Conservation (phyloP, 2,329 filamentous ascomycete species). For the Cladorrhinum sp. region DNA sequence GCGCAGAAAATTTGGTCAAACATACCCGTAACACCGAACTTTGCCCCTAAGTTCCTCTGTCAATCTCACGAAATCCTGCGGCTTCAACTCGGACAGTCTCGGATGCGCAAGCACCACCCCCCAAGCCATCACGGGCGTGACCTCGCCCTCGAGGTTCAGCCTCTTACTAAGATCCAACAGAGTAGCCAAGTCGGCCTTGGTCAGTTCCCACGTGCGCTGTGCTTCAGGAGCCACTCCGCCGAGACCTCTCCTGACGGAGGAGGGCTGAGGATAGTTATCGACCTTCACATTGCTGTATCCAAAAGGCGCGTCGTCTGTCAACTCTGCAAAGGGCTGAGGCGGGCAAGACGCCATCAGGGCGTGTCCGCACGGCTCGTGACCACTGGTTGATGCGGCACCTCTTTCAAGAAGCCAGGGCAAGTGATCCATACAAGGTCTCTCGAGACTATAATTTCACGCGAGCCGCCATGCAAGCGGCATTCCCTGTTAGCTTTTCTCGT, state of each 20-base stretch:
- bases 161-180: constrained; percentile 80
- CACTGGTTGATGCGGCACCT: constrained; percentile 55
- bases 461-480: background rate
- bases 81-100: constrained; percentile 61
- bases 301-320: constrained; percentile 52
- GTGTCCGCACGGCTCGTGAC: constrained; percentile 72
- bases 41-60: constrained; percentile 73
- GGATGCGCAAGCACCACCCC: constrained; percentile 74
- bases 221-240: constrained; percentile 41
- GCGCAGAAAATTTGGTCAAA: constrained; percentile 28
- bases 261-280: constrained; percentile 36
- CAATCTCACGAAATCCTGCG: constrained; percentile 67
- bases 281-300: constrained; percentile 38
- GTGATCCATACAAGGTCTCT: constrained; percentile 91
- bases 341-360: constrained; percentile 92
- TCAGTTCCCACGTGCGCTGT: constrained; percentile 76
- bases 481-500: constrained; percentile 22
- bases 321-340: constrained; percentile 57
- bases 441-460: constrained; percentile 60
- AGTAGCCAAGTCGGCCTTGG: constrained; percentile 72
- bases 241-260: constrained; percentile 22
- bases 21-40: constrained; percentile 88
- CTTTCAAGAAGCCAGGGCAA: constrained; percentile 72
- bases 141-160: constrained; percentile 80
- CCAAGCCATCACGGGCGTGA: constrained; percentile 95